phyloP scores from a whole-genome alignment of 768 basidiomycete genomes.

The Rhodotorula kratochvilovae region DNA sequence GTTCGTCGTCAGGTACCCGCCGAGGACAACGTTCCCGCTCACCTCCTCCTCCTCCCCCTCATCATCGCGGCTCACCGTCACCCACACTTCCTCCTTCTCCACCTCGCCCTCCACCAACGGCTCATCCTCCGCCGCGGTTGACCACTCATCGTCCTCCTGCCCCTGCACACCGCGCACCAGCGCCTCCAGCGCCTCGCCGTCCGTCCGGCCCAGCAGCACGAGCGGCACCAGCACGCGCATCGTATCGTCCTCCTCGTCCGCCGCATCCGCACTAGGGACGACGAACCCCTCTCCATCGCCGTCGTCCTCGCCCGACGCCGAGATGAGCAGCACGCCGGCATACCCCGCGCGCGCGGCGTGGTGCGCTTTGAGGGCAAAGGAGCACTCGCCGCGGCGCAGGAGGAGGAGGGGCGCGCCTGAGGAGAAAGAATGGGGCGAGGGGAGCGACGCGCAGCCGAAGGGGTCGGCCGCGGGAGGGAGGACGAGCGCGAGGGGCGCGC shows the following conservation, averaged over 20 bases:
- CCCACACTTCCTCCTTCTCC: not conserved
- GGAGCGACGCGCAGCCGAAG: slow-evolving; percentile 32
- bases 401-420: slow-evolving; percentile 58
- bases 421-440: too few species aligned
- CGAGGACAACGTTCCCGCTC: slow-evolving; percentile 2
- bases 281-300: slow-evolving; percentile 35
- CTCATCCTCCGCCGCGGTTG: not conserved
- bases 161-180: not conserved
- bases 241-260: slow-evolving; percentile 27
- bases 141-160: not conserved
- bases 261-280: slow-evolving; percentile 31
- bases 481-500: slow-evolving; percentile 14
- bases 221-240: slow-evolving; percentile 35
- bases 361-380: slow-evolving; percentile 78
- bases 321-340: slow-evolving; percentile 70
- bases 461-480: not conserved
- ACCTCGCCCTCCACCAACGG: not conserved
- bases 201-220: slow-evolving; percentile 32
- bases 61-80: not conserved
- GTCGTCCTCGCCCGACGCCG: slow-evolving; percentile 49
- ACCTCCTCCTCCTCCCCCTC: not conserved
- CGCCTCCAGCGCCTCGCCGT: slow-evolving; percentile 20
- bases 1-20: slow-evolving; percentile 10
- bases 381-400: slow-evolving; percentile 72
- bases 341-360: slow-evolving; percentile 67